Base-by-base conservation (phyloP, 2,329 filamentous ascomycete species). In the Hyphodiscus sp. region DNA sequence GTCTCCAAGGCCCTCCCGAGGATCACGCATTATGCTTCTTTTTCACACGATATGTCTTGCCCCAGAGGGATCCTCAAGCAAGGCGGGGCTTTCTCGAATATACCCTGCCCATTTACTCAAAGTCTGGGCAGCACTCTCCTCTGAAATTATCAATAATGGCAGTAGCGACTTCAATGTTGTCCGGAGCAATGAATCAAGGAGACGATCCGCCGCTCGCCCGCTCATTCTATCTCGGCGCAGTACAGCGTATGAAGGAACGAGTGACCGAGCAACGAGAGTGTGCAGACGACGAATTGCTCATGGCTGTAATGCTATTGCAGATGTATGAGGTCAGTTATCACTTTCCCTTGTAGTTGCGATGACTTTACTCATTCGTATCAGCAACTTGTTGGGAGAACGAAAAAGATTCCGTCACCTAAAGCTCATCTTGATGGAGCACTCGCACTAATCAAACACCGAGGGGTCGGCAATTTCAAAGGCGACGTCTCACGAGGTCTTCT, bases 341-440 rank as follows among this genome's bases (percentile, higher is more conserved):
- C 45, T 4, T 15, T 26, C 26, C 20, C 30, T 15, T 20, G 20
- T 1, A 42, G 16, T 19, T 38, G 38, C 30, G 20, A n/a, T 13
- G 47, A 45, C 18, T n/a, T 38, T 6, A 13, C 33, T 38, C 16
- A 38, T 10, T 2, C 33, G 33, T 38, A n/a, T n/a, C 33, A 38
- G 33, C 33, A 38, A 38, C 33, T 38, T n/a, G 33, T 38, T n/a
- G 33, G 33, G 13, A 38, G 33, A 13, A 38, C 33, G 33, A 49
- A 52, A 20, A 47, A 42, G 30, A 45, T 18, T 19, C 9, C 44
- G 3, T 23, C 45, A 29, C 30, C 49, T 8, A 49, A 30, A 23
- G 48, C 51, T 20, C 52, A 55, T 46, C 30, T 58, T 2, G 20
- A 51, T 16, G 50, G 52, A n/a, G 56, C 52, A n/a, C 20, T 53